These are phyloP conservation scores for Lactarius vividus DNA, from an alignment of 768 basidiomycete species.

Conservation along the genomic window DNA sequence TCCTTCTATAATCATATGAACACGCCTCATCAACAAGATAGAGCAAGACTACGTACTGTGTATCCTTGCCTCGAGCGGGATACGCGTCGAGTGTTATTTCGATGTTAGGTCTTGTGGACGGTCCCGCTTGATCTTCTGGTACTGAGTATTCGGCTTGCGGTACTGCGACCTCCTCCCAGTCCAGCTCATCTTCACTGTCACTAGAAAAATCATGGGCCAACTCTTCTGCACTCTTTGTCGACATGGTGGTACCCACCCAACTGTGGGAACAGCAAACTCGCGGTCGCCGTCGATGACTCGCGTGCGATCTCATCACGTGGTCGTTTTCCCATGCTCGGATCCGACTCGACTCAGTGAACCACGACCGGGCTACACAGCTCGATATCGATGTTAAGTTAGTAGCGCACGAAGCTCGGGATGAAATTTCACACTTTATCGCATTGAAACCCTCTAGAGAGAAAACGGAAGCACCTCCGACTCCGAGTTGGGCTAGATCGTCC, in stretches of 20 bases:
- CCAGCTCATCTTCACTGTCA: slow-evolving; percentile 25
- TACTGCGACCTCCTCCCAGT: slow-evolving; percentile 28
- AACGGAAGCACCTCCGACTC: background rate
- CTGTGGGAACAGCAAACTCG: background rate
- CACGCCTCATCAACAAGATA: background rate
- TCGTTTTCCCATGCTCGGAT: background rate
- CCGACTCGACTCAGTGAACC: background rate
- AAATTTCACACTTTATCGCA: background rate
- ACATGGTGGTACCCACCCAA: slow-evolving; percentile 20
- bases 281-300: background rate
- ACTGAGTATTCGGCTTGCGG: slow-evolving; percentile 8
- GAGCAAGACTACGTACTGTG: slow-evolving; percentile 45
- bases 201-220: background rate
- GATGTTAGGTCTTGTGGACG: slow-evolving; percentile 44
- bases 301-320: background rate
- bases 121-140: slow-evolving; percentile 27
- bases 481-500: background rate
- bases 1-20: slow-evolving; percentile 37
- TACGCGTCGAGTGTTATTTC: slow-evolving; percentile 68
- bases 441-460: background rate
- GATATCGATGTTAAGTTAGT: background rate
- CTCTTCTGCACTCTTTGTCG: background rate
- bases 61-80: slow-evolving; percentile 39
- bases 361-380: background rate
- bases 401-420: too few relatives aligned